Conservation (phyloP, 352 stramenopile species). For the Pythium monospermum region DNA sequence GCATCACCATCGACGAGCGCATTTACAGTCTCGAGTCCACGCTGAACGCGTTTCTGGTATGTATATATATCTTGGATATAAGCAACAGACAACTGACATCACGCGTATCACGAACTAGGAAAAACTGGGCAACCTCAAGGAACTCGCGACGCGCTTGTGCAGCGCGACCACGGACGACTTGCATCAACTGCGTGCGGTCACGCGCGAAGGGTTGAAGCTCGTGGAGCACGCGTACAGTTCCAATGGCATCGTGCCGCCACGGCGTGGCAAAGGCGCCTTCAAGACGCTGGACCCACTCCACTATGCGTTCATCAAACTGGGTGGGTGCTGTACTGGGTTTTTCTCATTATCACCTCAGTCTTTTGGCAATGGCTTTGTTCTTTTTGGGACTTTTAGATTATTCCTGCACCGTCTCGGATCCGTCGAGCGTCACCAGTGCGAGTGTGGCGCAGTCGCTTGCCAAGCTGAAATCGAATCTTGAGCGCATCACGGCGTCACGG, state of each 20-base stretch:
- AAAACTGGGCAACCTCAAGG: slow-evolving; percentile 71
- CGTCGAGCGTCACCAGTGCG: slow-evolving; percentile 1
- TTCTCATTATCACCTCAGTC: slow-evolving; percentile 7
- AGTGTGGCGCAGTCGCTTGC: slow-evolving; percentile 36
- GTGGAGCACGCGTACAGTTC: slow-evolving; percentile 60
- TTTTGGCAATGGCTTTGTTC: too few relatives aligned
- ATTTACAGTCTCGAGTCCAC: slow-evolving; percentile 65
- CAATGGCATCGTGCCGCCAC: slow-evolving; percentile 44
- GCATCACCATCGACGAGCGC: slow-evolving; percentile 48
- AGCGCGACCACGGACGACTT: slow-evolving; percentile 20
- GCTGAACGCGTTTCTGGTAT: slow-evolving; percentile 59
- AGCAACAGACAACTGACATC: too few relatives aligned
- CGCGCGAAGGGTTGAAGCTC: slow-evolving; percentile 40
- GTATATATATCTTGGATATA: neutral
- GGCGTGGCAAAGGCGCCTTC: slow-evolving; percentile 50
- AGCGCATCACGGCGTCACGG: slow-evolving; percentile 35
- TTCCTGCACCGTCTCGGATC: neutral
- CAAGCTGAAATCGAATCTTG: slow-evolving; percentile 44
- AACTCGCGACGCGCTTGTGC: slow-evolving; percentile 33
- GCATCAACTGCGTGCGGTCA: slow-evolving; percentile 28
- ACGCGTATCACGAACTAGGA: slow-evolving; percentile 20
- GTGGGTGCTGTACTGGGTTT: slow-evolving; percentile 6
- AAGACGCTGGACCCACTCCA: slow-evolving; percentile 41
- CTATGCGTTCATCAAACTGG: slow-evolving; percentile 32
- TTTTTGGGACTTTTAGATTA: too few relatives aligned